Percentiles rank a stretch among this genome's conserved stretches.
Evolutionary conservation across 1,139 yeast species (phyloP).

Genomic region (Candida glucosophila): DNA sequence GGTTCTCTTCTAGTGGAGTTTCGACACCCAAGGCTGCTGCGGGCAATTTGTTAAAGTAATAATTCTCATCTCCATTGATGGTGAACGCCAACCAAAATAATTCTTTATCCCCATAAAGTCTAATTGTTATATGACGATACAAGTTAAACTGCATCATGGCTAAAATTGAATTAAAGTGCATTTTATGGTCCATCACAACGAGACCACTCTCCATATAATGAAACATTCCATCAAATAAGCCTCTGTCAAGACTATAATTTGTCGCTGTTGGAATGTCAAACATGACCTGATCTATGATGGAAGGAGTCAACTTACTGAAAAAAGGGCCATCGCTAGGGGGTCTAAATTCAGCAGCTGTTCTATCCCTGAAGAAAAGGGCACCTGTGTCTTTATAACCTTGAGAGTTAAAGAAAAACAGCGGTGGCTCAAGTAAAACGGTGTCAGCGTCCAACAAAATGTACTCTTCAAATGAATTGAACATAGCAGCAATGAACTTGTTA

Average conservation of each 20-base stretch:
- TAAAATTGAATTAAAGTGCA: constrained; percentile 21
- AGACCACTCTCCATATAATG: constrained; percentile 29
- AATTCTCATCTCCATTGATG: constrained; percentile 25
- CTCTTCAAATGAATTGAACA: constrained; percentile 28
- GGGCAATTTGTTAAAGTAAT: constrained; percentile 16
- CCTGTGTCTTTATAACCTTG: constrained; percentile 18
- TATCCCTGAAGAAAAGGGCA: constrained; percentile 24
- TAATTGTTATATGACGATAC: constrained; percentile 13
- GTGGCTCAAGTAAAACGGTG: constrained; percentile 21
- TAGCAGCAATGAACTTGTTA: constrained; percentile 23
- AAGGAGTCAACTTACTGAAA: constrained; percentile 21
- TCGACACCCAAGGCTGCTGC: constrained; percentile 24
- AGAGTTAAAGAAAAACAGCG: constrained; percentile 21
- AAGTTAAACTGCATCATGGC: constrained; percentile 23
- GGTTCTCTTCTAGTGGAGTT: constrained; percentile 15
- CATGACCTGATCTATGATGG: constrained; percentile 18
- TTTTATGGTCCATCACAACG: constrained; percentile 16
- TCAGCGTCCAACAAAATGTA: constrained; percentile 28
- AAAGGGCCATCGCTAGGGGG: constrained; percentile 15
- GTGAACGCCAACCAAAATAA: constrained; percentile 27
- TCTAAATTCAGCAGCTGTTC: constrained; percentile 21
- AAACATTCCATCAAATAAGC: constrained; percentile 21
- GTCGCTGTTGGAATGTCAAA: constrained; percentile 24
- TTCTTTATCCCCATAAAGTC: constrained; percentile 28
- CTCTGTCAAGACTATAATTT: constrained; percentile 12